Evolutionary conservation across 257 asterid species (phyloP), one percentile per base, ranked within the genome.

Genomic region (Gentiana dahurica): DNA sequence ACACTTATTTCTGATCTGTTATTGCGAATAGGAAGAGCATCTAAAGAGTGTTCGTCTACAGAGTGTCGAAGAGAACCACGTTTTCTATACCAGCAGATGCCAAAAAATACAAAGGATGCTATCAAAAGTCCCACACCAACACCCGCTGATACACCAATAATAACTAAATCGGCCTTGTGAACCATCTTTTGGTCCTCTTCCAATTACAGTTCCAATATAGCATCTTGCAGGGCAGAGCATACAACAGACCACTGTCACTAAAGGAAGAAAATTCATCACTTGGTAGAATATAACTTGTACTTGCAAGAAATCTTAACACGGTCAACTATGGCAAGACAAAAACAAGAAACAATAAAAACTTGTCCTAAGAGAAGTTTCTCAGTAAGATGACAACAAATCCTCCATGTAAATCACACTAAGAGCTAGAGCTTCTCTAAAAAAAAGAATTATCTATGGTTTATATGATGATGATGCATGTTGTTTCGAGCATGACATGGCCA

Each of bases 131-230:
- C 95, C 52, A 64, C 80, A 39, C 95, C 83, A 76, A 81, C 69
- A 57, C 97, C 99, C 60, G 74, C 95, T 45, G 85, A 78, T 54
- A 83, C 57, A 49, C 97, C 99, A 67, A 92, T 86, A 41, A 88
- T 71, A 60, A 92, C 87, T 67, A 88, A 73, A 76, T 83, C 77
- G 66, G 88, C 72, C 71, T 69, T 73, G 13, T 43, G 77, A 77
- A 69, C 86, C 99, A 92, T 92, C 64, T 68, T 81, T 71, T 55
- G 76, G 77, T 50, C 65, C 71, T 69, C 73, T 56, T 45, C 67
- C 71, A 56, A 64, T 61, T 58, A 51, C 73, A 68, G 58, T 65
- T 41, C 70, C 71, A 58, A 58, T 48, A 59, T 73, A 74, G 70
- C 94, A 87, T 83, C 82, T 77, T 85, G 84, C 59, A 60, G 74